These are phyloP conservation scores for Ustilago lituana DNA, from an alignment of 1,284 basidiomycete species.

Conservation along the genomic window DNA sequence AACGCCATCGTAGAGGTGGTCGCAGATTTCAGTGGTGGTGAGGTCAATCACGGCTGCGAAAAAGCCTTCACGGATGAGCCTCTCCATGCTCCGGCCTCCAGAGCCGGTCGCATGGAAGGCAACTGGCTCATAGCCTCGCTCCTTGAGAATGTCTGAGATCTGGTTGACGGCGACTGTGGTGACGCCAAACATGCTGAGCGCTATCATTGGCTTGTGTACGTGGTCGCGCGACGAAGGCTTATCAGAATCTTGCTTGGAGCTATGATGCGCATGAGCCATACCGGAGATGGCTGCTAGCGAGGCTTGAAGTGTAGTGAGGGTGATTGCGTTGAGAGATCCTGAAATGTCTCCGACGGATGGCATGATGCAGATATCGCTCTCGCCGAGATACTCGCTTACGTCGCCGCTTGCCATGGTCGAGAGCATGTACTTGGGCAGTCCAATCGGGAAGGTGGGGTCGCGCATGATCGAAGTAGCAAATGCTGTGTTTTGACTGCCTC, in stretches of 20 bases:
- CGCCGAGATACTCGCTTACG: constrained; percentile 36
- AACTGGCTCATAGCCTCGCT: constrained; percentile 32
- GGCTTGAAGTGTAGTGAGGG: constrained; percentile 19
- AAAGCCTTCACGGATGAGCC: constrained; percentile 33
- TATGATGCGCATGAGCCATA: constrained; percentile 22
- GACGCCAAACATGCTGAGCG: constrained; percentile 47
- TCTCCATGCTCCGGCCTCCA: constrained; percentile 43
- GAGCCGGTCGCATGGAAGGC: constrained; percentile 45
- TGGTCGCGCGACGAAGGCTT: background rate
- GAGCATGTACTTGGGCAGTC: constrained; percentile 44
- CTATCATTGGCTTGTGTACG: constrained; percentile 29
- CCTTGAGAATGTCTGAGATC: constrained; percentile 29
- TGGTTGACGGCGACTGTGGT: constrained; percentile 33
- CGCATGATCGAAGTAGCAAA: constrained; percentile 46
- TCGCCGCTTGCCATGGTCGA: constrained; percentile 46
- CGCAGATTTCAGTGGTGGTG: constrained; percentile 42
- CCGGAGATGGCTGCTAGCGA: constrained; percentile 36
- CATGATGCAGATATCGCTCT: constrained; percentile 44
- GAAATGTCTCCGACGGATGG: constrained; percentile 47
- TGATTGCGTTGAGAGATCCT: constrained; percentile 37
- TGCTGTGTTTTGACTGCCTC: constrained; percentile 41
- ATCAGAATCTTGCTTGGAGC: background rate
- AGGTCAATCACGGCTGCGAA: constrained; percentile 40
- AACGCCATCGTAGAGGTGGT: constrained; percentile 36
- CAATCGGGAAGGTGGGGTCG: constrained; percentile 22